A percentile compares a stretch with the other conserved stretches of the same genome.
Conservation (phyloP, 1,284 basidiomycete species). For the Inonotus hispidus region DNA sequence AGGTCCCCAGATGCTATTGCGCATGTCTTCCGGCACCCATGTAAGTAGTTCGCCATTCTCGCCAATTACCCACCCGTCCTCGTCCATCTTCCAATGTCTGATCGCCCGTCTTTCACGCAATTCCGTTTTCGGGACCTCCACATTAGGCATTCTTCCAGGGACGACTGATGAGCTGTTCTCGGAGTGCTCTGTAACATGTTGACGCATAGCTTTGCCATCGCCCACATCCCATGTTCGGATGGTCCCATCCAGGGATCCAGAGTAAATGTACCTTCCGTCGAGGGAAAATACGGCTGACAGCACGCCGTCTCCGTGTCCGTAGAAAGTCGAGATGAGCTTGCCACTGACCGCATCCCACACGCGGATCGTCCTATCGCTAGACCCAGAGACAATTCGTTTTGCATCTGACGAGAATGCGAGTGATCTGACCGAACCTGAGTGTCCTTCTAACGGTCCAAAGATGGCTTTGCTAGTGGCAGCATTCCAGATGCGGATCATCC, state of each 20-base stretch:
- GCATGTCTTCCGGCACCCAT: not conserved
- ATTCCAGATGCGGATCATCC: not conserved
- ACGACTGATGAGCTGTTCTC: no score
- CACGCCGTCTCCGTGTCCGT: no score
- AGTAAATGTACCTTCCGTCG: no score
- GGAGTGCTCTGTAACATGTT: no score
- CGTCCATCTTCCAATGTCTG: not conserved
- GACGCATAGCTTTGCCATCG: no score
- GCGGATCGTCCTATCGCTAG: not conserved
- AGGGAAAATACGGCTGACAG: no score
- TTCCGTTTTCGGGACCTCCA: not conserved
- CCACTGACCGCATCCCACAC: not conserved
- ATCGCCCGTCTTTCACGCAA: not conserved
- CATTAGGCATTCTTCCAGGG: not conserved
- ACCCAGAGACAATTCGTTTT: not conserved
- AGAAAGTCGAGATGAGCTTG: not conserved
- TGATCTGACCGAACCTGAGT: no score
- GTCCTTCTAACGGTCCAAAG: no score
- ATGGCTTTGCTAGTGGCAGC: not conserved
- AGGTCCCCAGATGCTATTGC: not conserved
- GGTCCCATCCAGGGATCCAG: not conserved
- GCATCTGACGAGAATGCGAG: no score
- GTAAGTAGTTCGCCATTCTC: not conserved
- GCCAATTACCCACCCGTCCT: not conserved
- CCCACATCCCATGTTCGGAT: not conserved